A percentile compares a stretch with the other conserved stretches of the same genome.
Conservation (phyloP, 129 eudicot species). For the Pseudognaphalium luteoalbum region DNA sequence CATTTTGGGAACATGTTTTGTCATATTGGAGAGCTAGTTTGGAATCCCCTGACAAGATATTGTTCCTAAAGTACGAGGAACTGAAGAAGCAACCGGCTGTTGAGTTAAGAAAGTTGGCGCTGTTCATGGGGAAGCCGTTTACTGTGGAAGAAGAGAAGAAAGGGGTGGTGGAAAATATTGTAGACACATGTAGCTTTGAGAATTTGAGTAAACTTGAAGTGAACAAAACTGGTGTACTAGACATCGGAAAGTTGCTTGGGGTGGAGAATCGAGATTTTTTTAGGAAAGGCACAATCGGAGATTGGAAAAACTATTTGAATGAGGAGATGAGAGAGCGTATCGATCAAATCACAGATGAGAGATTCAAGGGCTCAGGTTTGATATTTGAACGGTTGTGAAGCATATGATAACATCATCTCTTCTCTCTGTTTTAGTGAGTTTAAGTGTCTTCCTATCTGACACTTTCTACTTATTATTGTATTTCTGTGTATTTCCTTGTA, state of each 20-base stretch:
- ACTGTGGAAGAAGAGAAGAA: conserved; percentile 18
- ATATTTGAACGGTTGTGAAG: background rate
- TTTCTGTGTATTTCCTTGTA: too few species aligned
- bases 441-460: too few species aligned
- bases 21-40: conserved; percentile 42
- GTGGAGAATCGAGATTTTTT: background rate
- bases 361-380: conserved; percentile 8
- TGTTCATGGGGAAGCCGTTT: conserved; percentile 36
- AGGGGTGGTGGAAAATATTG: conserved; percentile 21
- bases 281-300: conserved; percentile 21
- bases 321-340: conserved; percentile 17
- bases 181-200: conserved; percentile 18
- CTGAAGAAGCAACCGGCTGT: conserved; percentile 28
- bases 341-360: background rate
- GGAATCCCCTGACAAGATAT: conserved; percentile 29
- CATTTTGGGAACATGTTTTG: conserved; percentile 47
- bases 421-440: too few species aligned
- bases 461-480: too few species aligned
- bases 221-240: conserved; percentile 15
- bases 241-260: background rate
- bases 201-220: conserved; percentile 13
- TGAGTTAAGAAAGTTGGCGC: conserved; percentile 32
- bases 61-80: conserved; percentile 52
- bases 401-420: too few species aligned
- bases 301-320: conserved; percentile 12